Base-by-base conservation (phyloP, 768 basidiomycete species). In the Mycena crocata region DNA sequence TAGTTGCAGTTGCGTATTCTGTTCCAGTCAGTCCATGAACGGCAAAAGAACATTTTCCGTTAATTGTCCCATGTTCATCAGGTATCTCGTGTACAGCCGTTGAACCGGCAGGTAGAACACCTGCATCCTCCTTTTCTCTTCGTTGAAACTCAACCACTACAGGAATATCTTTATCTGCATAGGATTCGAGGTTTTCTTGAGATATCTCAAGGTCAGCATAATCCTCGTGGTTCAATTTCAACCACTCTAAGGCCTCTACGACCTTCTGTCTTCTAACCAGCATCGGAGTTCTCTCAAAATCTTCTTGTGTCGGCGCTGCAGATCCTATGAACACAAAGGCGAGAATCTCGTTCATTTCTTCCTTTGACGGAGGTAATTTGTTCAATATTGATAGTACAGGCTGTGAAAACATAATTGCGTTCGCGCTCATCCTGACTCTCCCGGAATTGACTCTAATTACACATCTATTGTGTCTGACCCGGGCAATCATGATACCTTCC, bases 21-120 rank as follows among this genome's bases (percentile, higher is more conserved):
- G 75, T 74, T 0, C 64, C 71, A n/a, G 74, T 77, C 1, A 84
- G 24, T 14, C 81, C 79, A 68, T 82, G 79, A 0, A 85, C 80
- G 23, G 74, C 63, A 60, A 83, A 82, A 0, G 82, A 72, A 67
- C 82, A 83, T 1, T 45, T 39, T 14, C 79, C 81, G 2, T 57
- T 45, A 24, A 66, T 60, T 0, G 65, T 70, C 1, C 80, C 54
- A 13, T 67, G 48, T 8, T 75, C 63, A 1, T 62, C 55, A 13
- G 67, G 13, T 14, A 6, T 58, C 3, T 30, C 21, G 24, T 73
- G 65, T 56, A 67, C 15, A 8, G n/a, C 42, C 7, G n/a, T n/a
- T 15, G n/a, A 6, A 5, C 42, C 42, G 9, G 42, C 42, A 5
- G 42, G 42, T 5, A 44, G 13, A n/a, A 13, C 10, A 44, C 19